Base-by-base conservation (phyloP, 805 yeast species). In the Schizosaccharomyces osmophilus region DNA sequence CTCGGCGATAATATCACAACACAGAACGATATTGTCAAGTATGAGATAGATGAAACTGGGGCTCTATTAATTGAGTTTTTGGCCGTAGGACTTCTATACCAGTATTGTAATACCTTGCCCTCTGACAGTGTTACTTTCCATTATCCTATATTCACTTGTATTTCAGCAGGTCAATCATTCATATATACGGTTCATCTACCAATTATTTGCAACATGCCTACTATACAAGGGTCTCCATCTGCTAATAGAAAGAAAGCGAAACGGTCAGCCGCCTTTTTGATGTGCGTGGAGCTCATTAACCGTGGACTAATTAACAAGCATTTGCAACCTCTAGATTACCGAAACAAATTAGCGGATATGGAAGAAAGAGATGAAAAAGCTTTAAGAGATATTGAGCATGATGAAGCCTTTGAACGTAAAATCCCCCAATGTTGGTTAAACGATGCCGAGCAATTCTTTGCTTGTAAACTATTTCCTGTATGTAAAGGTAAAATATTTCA, bases 131-230 rank as follows among this genome's bases (percentile, higher is more conserved):
- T 51, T 24, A 51, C 61, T 15, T 8, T 42, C 11, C 22, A 51
- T 19, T 26, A 45, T 24, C 63, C 63, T 5, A 22, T 29, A 3
- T 62, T 62, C 43, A 41, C 42, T n/a, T 48, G 32, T 59, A 24
- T 5, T 3, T n/a, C 19, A 17, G 61, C 59, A n/a, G 29, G n/a
- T 4, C 32, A 6, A 1, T n/a, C 39, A 11, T 59, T 48, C 31
- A 48, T 26, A 8, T 62, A 61, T 48, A n/a, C 48, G 22, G 48
- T 62, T 24, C 17, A 39, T n/a, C 41, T 62, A 48, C 63, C 63
- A 19, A 26, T 43, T 8, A 45, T 39, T 5, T 59, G 60, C 36
- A 54, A 24, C 13, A 19, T 60, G 6, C 58, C 42, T 17, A 13
- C 36, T 11, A 22, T 42, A 26, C 42, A 26, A 19, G 62, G 62